Percentiles rank a stretch among this genome's conserved stretches.
These are phyloP conservation scores for Asterella californica DNA, from an alignment of 225 moss, liverwort and hornwort genomes.

Conservation along the genomic window DNA sequence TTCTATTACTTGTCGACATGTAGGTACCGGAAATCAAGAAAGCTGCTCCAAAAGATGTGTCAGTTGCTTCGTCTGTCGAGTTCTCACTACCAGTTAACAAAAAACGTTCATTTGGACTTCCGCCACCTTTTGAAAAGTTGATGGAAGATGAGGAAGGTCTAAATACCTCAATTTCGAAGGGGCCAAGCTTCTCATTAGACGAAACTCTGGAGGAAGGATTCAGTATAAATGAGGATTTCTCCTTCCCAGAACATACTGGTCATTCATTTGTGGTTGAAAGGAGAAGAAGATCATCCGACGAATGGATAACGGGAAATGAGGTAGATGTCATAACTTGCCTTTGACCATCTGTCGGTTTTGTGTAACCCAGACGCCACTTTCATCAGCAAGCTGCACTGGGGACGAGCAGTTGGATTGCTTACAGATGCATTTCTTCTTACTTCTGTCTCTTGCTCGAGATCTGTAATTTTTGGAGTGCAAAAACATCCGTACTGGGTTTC, in stretches of 20 bases:
- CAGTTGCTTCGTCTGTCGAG: constrained; percentile 23
- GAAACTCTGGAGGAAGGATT: constrained; percentile 45
- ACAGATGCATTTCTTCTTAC: too few species aligned
- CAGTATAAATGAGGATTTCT: constrained; percentile 20
- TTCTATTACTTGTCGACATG: constrained; percentile 15
- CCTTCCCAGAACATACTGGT: constrained; percentile 33
- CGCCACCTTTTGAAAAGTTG: constrained; percentile 77
- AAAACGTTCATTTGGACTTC: constrained; percentile 59
- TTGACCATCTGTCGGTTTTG: not conserved
- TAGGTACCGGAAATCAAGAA: constrained; percentile 50
- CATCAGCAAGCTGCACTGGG: too few species aligned
- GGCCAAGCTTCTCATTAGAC: constrained; percentile 17
- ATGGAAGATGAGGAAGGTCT: constrained; percentile 52
- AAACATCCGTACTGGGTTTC: not conserved
- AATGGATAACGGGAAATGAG: constrained; percentile 36
- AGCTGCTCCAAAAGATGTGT: constrained; percentile 38
- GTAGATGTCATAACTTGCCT: constrained; percentile 12
- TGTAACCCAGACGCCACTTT: too few species aligned
- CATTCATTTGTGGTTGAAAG: constrained; percentile 35
- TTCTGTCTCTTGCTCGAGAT: too few species aligned
- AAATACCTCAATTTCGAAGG: constrained; percentile 1
- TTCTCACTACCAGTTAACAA: constrained; percentile 46
- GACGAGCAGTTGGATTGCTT: too few species aligned
- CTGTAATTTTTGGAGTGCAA: too few species aligned
- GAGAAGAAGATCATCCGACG: constrained; percentile 35